A percentile compares a stretch with the other conserved stretches of the same genome.
Evolutionary conservation across 805 yeast species (phyloP).

Genomic region (Candida nanaspora): DNA sequence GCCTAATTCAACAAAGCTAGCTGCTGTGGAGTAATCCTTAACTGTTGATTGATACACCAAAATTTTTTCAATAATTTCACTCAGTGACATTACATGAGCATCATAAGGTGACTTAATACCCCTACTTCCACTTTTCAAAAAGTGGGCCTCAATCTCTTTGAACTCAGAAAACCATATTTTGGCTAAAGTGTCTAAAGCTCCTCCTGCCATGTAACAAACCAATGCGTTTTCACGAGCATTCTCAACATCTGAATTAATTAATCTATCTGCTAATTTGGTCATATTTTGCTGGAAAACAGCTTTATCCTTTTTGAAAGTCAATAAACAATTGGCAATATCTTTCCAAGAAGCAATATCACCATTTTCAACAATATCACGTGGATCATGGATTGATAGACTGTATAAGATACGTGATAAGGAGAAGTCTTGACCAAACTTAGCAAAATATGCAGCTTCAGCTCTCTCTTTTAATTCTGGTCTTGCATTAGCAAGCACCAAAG

Average conservation of each 20-base stretch:
- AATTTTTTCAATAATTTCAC: conserved; percentile 77
- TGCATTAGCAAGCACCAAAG: conserved; percentile 73
- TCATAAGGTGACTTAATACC: conserved; percentile 58
- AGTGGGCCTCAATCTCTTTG: conserved; percentile 31
- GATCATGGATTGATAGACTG: conserved; percentile 46
- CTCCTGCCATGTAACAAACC: conserved; percentile 71
- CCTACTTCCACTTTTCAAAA: conserved; percentile 39
- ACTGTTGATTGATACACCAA: conserved; percentile 60
- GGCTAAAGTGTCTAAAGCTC: conserved; percentile 72
- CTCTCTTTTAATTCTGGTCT: conserved; percentile 53
- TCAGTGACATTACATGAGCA: conserved; percentile 77
- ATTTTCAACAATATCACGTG: conserved; percentile 66
- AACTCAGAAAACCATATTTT: conserved; percentile 78
- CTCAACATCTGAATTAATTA: conserved; percentile 35
- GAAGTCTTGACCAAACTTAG: conserved; percentile 41
- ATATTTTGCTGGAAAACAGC: conserved; percentile 48
- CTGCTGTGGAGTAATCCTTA: conserved; percentile 24
- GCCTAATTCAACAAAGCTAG: conserved; percentile 40
- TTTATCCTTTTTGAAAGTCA: conserved; percentile 44
- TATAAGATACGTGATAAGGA: conserved; percentile 70
- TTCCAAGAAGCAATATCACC: conserved; percentile 80
- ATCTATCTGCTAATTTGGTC: conserved; percentile 70
- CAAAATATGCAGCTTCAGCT: conserved; percentile 67
- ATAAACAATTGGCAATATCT: conserved; percentile 63
- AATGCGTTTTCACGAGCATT: conserved; percentile 66